Evolutionary conservation across 192 early-diverging fungal genomes (phyloP).

Genomic region (Spinellus fusiger): DNA sequence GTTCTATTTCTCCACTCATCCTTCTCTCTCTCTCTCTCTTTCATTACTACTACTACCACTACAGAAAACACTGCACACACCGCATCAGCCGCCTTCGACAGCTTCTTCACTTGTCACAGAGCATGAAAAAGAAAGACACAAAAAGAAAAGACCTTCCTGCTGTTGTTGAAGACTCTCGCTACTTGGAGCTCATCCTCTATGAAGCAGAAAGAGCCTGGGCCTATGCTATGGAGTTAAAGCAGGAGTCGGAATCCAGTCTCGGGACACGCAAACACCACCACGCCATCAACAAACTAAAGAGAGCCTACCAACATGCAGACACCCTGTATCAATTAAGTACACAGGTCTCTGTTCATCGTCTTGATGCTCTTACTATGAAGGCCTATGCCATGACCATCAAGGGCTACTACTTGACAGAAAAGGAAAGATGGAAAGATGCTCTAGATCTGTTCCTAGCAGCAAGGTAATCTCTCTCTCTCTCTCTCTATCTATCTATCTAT

Average conservation of each 20-base stretch:
- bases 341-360: slow-evolving; percentile 39
- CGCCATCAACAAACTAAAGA: slow-evolving; percentile 53
- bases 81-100: slow-evolving; percentile 57
- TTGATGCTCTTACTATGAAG: slow-evolving; percentile 52
- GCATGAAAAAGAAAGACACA: slow-evolving; percentile 41
- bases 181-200: slow-evolving; percentile 59
- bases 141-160: slow-evolving; percentile 44
- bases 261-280: slow-evolving; percentile 66
- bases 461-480: slow-evolving; percentile 34
- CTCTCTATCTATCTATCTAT: background rate
- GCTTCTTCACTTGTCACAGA: slow-evolving; percentile 43
- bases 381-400: slow-evolving; percentile 66
- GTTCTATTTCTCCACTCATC: background rate
- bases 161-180: slow-evolving; percentile 41
- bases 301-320: slow-evolving; percentile 49
- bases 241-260: slow-evolving; percentile 41
- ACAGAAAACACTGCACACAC: slow-evolving; percentile 60
- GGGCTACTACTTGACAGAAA: slow-evolving; percentile 62
- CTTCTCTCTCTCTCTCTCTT: background rate
- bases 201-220: slow-evolving; percentile 71
- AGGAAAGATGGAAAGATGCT: slow-evolving; percentile 61
- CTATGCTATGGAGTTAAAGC: slow-evolving; percentile 74
- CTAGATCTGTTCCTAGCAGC: slow-evolving; percentile 55
- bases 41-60: background rate
- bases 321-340: slow-evolving; percentile 43